Evolutionary conservation across 495 filamentous ascomycete species (phyloP), one percentile per base, ranked within the genome.

Genomic region (Thermothielavioides terrestris): DNA sequence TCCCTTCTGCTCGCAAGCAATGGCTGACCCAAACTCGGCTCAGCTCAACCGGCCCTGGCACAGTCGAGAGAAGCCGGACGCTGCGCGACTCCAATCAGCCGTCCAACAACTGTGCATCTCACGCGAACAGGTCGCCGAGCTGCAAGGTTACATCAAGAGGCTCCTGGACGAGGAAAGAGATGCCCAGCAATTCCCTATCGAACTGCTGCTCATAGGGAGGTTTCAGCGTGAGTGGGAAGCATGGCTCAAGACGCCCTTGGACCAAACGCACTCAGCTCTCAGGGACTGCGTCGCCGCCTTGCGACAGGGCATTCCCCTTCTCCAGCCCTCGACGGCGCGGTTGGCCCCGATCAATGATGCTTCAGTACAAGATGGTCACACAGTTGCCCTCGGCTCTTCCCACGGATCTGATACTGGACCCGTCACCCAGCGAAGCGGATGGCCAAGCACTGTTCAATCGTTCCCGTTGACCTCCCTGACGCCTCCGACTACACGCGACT

Each of bases 131-230:
- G 28, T 34, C n/a, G 55, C 49, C 1, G 46, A 55, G 36, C 49
- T 55, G n/a, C 52, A 58, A 34, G 49, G 46, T 1, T 61, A 51
- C 49, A 61, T 53, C 40, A 56, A 48, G 7, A 38, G 55, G 3
- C 38, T 58, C 5, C 48, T 58, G 23, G 45, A 50, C 14, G 58
- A 55, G 35, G 45, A 47, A n/a, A 22, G 12, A 1, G 35, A 21
- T 4, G 18, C 12, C 34, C 30, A 22, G 17, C 1, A 4, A 6
- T 5, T 7, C 28, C 52, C n/a, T 1, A 17, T 54, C 35, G 39
- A 55, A 22, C 23, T 18, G 1, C 12, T 53, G 6, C 15, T 56
- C 14, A 31, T 53, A 1, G 27, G 25, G 9, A 22, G 22, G 12
- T 55, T 20, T 22, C 45, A 35, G 12, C 9, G 17, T 1, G 26